These are phyloP conservation scores for Zygoascus meyerae DNA, from an alignment of 1,139 yeast species.

Conservation along the genomic window DNA sequence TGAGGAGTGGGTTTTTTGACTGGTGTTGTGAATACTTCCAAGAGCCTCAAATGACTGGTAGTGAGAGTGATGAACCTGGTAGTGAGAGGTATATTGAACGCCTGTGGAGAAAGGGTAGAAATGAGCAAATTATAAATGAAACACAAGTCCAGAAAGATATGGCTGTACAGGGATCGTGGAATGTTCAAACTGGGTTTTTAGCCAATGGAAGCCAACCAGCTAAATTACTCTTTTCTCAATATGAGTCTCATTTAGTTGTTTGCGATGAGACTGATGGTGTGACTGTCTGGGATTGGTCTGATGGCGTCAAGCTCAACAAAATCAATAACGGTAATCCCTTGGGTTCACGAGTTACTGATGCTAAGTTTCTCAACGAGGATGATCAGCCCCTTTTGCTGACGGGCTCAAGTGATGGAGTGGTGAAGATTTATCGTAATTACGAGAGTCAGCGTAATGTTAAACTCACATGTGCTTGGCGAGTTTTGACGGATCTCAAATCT, in stretches of 20 bases:
- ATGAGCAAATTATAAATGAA: constrained; percentile 76
- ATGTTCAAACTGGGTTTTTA: constrained; percentile 51
- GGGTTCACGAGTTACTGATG: constrained; percentile 83
- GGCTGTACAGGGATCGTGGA: constrained; percentile 86
- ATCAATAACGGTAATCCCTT: constrained; percentile 82
- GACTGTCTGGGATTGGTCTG: constrained; percentile 86
- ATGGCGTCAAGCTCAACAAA: constrained; percentile 49
- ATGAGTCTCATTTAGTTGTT: constrained; percentile 76
- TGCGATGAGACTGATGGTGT: constrained; percentile 82
- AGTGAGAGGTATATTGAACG: constrained; percentile 78
- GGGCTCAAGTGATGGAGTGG: constrained; percentile 91
- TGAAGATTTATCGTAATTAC: constrained; percentile 76
- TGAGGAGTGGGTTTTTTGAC: constrained; percentile 72
- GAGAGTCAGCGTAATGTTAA: constrained; percentile 52
- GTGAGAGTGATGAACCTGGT: constrained; percentile 90
- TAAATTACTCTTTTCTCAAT: constrained; percentile 75
- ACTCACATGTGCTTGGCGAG: constrained; percentile 87
- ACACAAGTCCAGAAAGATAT: constrained; percentile 87
- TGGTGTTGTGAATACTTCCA: constrained; percentile 90
- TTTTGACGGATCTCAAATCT: constrained; percentile 69
- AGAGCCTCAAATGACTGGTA: constrained; percentile 89
- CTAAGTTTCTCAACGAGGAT: constrained; percentile 85
- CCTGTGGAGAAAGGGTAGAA: constrained; percentile 85
- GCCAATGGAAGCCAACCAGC: constrained; percentile 79
- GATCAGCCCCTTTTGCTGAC: constrained; percentile 78